Base-by-base conservation (phyloP, 2,329 filamentous ascomycete species). In the Monilinia laxa region DNA sequence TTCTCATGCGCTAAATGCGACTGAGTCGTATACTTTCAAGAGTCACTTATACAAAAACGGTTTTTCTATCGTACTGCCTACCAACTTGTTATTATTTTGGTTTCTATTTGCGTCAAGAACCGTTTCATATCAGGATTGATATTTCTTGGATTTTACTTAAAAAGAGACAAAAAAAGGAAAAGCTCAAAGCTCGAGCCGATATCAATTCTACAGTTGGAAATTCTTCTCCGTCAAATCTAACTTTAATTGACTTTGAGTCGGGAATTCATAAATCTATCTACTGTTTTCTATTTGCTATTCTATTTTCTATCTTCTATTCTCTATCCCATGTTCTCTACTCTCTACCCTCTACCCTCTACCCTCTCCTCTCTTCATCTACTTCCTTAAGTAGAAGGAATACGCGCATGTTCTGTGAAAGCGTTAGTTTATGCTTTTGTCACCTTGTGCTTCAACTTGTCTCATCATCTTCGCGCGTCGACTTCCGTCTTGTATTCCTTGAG, bases 341-440 rank as follows among this genome's bases (percentile, higher is more conserved):
- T n/a, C 54, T 18, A 16, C 12, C 14, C 3, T 45, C 42, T 45
- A 2, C 3, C 1, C 14, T 45, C 42, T 45, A 2, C 12, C 3
- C 40, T 42, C 11, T 42, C 40, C 11, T 14, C 40, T 42, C 40
- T 16, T 47, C 18, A 31, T 47, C 9, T 49, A 4, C 20, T 10
- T 18, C 35, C 10, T 23, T 25, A 18, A 45, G 6, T 5, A 49
- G 57, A 14, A 60, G 49, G 57, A 60, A 51, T 51, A 60, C 28
- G 57, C 57, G 57, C 45, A 25, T 14, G 35, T n/a, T 56, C 7
- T 28, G 18, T 25, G 42, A 65, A 65, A 51, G 54, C 63, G 40
- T 66, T 52, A 64, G 57, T 72, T 73, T 70, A 73, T 73, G 71
- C 72, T 73, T 74, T 71, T 71, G 71, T 72, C 72, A 71, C 68